These are phyloP conservation scores for Spinellus fusiger DNA, from an alignment of 192 early-diverging fungal genomes.

Conservation along the genomic window DNA sequence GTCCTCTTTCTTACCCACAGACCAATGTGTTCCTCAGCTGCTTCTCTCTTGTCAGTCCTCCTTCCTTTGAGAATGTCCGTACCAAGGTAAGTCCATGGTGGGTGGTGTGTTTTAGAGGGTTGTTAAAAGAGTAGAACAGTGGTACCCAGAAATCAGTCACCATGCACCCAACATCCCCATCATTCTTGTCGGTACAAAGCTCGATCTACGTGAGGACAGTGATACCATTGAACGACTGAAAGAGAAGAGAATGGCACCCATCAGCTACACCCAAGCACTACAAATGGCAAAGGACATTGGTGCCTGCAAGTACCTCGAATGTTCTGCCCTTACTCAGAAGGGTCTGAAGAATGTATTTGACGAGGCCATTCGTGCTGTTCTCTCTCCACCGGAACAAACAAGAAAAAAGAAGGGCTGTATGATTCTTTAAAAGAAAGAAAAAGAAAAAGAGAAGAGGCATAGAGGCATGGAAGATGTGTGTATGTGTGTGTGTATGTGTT, in stretches of 20 bases:
- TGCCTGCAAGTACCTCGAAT: constrained; percentile 93
- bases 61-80: constrained; percentile 25
- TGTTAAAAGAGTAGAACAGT: constrained; percentile 50
- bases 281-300: constrained; percentile 86
- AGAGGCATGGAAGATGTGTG: no score
- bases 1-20: constrained; percentile 97
- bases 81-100: constrained; percentile 17
- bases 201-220: constrained; percentile 93
- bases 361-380: constrained; percentile 85
- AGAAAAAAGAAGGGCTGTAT: constrained; percentile 59
- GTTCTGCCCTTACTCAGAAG: constrained; percentile 96
- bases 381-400: constrained; percentile 48
- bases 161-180: constrained; percentile 91
- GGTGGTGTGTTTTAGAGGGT: neutral
- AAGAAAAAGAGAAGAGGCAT: neutral
- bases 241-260: constrained; percentile 80
- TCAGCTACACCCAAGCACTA: constrained; percentile 83
- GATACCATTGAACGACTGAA: constrained; percentile 87
- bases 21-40: constrained; percentile 86
- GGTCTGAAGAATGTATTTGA: constrained; percentile 93
- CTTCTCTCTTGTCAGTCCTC: constrained; percentile 24
- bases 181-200: constrained; percentile 95
- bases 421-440: constrained; percentile 41
- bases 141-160: constrained; percentile 94
- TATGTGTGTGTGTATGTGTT: no score